These are phyloP conservation scores for Herpotrichia juniperi DNA, from an alignment of 2,329 filamentous ascomycete genomes.

Conservation along the genomic window DNA sequence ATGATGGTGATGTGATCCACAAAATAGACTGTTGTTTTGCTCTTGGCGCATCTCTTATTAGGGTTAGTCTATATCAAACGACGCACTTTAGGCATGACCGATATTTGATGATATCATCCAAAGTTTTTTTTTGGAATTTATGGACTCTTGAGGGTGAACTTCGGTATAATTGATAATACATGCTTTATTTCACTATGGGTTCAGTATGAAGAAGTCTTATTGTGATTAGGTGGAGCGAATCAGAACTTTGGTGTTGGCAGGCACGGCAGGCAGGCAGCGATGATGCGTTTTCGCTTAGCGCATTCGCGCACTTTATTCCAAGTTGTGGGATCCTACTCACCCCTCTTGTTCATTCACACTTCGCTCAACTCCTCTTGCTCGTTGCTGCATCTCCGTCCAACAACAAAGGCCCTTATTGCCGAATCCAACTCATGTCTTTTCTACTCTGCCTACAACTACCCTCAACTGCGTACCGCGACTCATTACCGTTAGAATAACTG, in stretches of 20 bases:
- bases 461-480: constrained; percentile 35
- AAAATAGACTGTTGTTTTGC: too few relatives aligned
- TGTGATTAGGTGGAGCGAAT: not conserved
- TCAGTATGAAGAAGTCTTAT: not conserved
- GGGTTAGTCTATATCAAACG: too few relatives aligned
- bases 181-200: not conserved
- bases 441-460: constrained; percentile 29
- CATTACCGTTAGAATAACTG: constrained; percentile 42
- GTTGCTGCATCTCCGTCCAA: constrained; percentile 8
- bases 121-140: too few relatives aligned
- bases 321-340: not conserved
- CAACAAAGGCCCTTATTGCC: constrained; percentile 9
- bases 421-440: constrained; percentile 44
- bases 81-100: too few relatives aligned
- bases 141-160: too few relatives aligned
- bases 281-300: constrained; percentile 2
- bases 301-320: not conserved
- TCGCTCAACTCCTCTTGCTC: not conserved
- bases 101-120: too few relatives aligned
- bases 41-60: too few relatives aligned
- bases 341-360: constrained; percentile 2
- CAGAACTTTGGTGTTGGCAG: not conserved
- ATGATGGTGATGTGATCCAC: too few relatives aligned
- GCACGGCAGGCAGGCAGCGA: constrained; percentile 1
- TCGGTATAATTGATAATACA: too few relatives aligned